These are phyloP conservation scores for Rhynchospora breviuscula DNA, from an alignment of 176 grass and related monocot genomes.

Conservation along the genomic window DNA sequence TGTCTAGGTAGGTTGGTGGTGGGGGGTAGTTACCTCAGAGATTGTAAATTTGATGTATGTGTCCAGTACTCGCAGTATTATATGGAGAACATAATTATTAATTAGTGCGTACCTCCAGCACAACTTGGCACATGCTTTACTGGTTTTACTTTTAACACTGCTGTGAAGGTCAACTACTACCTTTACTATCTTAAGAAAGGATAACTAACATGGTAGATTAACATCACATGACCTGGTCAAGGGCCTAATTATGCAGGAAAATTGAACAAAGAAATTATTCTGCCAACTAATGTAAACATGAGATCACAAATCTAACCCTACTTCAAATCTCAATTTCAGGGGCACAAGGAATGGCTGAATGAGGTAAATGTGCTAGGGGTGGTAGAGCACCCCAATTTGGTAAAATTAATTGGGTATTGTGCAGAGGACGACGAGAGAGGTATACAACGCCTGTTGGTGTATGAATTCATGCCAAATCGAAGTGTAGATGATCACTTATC, in stretches of 20 bases:
- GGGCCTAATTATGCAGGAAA: background rate
- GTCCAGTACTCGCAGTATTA: background rate
- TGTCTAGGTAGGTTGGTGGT: background rate
- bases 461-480: conserved; percentile 92
- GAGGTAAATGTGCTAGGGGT: conserved; percentile 96
- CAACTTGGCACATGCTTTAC: background rate
- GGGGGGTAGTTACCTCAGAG: background rate
- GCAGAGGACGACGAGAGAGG: conserved; percentile 91
- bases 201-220: background rate
- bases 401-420: conserved; percentile 95
- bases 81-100: background rate
- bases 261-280: background rate
- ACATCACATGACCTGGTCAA: background rate
- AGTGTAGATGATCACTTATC: conserved; percentile 91
- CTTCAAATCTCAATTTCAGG: conserved; percentile 41
- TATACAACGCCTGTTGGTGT: conserved; percentile 78
- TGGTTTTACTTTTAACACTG: background rate
- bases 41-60: background rate
- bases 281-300: background rate
- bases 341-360: conserved; percentile 96
- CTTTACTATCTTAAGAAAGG: background rate
- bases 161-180: background rate
- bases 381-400: conserved; percentile 87
- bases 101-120: background rate
- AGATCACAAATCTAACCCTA: background rate